Base-by-base conservation (phyloP, 2,329 filamentous ascomycete species). In the Dryadomyces sulphureus region DNA sequence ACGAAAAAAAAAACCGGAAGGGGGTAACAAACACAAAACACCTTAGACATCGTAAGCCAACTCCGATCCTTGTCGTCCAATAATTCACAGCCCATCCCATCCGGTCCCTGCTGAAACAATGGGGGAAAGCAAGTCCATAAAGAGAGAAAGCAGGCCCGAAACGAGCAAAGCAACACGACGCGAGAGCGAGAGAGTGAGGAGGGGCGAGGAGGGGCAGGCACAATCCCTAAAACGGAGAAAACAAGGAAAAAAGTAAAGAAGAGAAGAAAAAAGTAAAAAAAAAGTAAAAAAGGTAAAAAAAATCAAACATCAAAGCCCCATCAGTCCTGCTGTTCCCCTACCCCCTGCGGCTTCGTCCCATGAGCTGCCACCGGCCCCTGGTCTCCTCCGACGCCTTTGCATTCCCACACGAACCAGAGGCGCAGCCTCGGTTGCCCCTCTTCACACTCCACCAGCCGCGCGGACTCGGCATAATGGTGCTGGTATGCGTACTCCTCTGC, bases 51-150 rank as follows among this genome's bases (percentile, higher is more conserved):
- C 32, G 21, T 43, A 46, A 30, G 16, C 44, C 38, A 46, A 46
- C 44, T 46, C 44, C 44, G 32, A 24, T 41, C 38, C 44, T 41
- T 30, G 38, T n/a, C 27, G 44, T 46, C 44, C 44, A 41, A 41
- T 46, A 24, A 25, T 35, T 38, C 30, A 17, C 44, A 16, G 20
- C n/a, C 38, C 38, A 25, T 12, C 22, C 38, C 36, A 21, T 32
- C 36, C 19, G 21, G 36, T 7, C 36, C 36, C 36, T 40, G 43
- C 43, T 38, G 42, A 45, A 45, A 32, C 19, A 35, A 35, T 14
- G 35, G 12, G 35, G 12, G n/a, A 34, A 41, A 9, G 16, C 21
- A 25, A 17, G 19, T 12, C 41, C 19, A 38, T 34, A 32, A 16
- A 27, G 36, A 39, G 17, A 44, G 32, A 47, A 45, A 20, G 19